A percentile compares a stretch with the other conserved stretches of the same genome.
Evolutionary conservation across 768 basidiomycete species (phyloP).

Genomic region (Crassisporium funariophilum): DNA sequence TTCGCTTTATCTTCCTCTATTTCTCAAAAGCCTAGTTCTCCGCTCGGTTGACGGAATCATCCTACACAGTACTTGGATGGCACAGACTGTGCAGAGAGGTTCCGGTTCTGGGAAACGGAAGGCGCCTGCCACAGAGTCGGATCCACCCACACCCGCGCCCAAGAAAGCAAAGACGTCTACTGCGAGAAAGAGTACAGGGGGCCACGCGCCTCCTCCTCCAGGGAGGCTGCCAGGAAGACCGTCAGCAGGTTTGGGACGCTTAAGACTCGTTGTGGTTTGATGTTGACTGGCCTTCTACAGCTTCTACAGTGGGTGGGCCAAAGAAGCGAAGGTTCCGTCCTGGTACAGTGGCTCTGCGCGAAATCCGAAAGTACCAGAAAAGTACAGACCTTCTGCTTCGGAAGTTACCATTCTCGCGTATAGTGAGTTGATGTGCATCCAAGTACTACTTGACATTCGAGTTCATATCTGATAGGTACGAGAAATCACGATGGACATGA

Average conservation of each 20-base stretch:
- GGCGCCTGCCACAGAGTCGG: slow-evolving; percentile 43
- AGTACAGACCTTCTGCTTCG: slow-evolving; percentile 86
- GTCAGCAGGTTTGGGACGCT: slow-evolving; percentile 3
- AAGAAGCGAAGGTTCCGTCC: slow-evolving; percentile 78
- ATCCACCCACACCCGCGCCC: slow-evolving; percentile 47
- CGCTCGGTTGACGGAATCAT: slow-evolving; percentile 5
- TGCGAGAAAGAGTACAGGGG: slow-evolving; percentile 86
- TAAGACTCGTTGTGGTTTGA: slow-evolving; percentile 1
- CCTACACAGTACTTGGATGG: slow-evolving; percentile 45
- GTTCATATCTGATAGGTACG: slow-evolving; percentile 57
- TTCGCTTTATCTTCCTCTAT: slow-evolving; percentile 8
- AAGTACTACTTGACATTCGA: neutral
- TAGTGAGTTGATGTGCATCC: slow-evolving; percentile 54
- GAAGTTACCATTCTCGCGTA: slow-evolving; percentile 89
- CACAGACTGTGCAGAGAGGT: slow-evolving; percentile 65
- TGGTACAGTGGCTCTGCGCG: slow-evolving; percentile 86
- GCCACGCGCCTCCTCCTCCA: slow-evolving; percentile 49
- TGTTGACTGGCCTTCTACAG: slow-evolving; percentile 8
- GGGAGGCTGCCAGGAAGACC: slow-evolving; percentile 15
- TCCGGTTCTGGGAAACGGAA: slow-evolving; percentile 50
- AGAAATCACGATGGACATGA: slow-evolving; percentile 92
- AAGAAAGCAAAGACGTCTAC: slow-evolving; percentile 60
- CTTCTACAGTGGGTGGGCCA: slow-evolving; percentile 32
- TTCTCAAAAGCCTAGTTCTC: slow-evolving; percentile 1
- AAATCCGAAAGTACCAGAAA: slow-evolving; percentile 94